A percentile compares a stretch with the other conserved stretches of the same genome.
phyloP scores from a whole-genome alignment of 1,284 basidiomycete species.

The Leucoagaricus sp. region DNA sequence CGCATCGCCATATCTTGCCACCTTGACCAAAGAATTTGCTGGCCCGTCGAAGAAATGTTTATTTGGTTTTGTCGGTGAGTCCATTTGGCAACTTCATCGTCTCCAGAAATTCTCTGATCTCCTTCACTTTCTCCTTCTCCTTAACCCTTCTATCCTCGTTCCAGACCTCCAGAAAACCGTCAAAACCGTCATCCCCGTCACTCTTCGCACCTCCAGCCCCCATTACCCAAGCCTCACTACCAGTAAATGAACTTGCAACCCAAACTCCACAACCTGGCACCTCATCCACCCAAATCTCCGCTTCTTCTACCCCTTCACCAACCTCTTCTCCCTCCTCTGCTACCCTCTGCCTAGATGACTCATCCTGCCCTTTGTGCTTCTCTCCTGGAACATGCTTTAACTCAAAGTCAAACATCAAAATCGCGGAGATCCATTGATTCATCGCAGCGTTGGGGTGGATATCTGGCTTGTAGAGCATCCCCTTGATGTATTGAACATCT shows the following conservation, averaged over 20 bases:
- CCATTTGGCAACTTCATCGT: neutral
- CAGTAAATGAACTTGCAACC: neutral
- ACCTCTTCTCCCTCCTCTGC: constrained; percentile 16
- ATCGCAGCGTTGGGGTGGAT: constrained; percentile 34
- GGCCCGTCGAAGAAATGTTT: neutral
- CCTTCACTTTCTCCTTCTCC: neutral
- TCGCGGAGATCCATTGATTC: constrained; percentile 36
- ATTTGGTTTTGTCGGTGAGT: too few relatives aligned
- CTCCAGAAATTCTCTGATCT: neutral
- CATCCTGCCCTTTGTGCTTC: constrained; percentile 32
- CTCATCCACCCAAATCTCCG: constrained; percentile 35
- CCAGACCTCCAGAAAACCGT: neutral
- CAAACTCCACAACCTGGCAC: constrained; percentile 17
- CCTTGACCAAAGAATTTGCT: constrained; percentile 17
- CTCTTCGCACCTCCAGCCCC: neutral
- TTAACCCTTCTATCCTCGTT: neutral
- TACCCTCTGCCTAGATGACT: constrained; percentile 26
- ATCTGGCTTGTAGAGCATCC: constrained; percentile 38
- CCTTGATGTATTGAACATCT: constrained; percentile 35
- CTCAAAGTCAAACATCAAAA: constrained; percentile 29
- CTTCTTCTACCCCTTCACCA: constrained; percentile 19
- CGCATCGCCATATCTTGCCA: constrained; percentile 12
- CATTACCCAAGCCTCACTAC: neutral
- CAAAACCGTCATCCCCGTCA: neutral
- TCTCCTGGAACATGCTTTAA: constrained; percentile 28